Conservation (phyloP, 352 stramenopile genomes). For the Phytopythium litorale region DNA sequence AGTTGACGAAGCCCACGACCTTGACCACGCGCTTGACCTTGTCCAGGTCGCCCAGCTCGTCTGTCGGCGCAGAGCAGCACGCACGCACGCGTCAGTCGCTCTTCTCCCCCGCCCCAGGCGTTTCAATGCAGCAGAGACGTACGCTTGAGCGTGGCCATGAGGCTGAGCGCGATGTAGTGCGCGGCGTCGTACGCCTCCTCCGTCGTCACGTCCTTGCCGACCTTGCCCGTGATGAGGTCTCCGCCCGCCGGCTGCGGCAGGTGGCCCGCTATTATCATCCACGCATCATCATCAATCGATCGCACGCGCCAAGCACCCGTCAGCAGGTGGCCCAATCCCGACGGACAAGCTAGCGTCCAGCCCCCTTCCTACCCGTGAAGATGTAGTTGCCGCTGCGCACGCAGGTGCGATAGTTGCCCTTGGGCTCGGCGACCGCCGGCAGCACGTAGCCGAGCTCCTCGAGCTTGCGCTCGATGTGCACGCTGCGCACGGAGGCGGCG, state of each 20-base stretch:
- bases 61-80: conserved; percentile 14
- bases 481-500: conserved; percentile 41
- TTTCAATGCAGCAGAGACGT: conserved; percentile 14
- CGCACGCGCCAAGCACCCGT: background rate
- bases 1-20: conserved; percentile 96
- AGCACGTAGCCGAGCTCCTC: conserved; percentile 84
- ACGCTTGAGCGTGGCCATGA: conserved; percentile 90
- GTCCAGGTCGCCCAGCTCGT: conserved; percentile 90
- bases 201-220: conserved; percentile 84
- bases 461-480: conserved; percentile 83
- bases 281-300: background rate
- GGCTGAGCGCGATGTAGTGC: conserved; percentile 85
- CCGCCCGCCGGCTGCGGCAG: conserved; percentile 68
- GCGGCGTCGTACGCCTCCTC: conserved; percentile 92
- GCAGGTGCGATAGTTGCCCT: conserved; percentile 89
- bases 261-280: conserved; percentile 51
- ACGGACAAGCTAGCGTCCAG: background rate
- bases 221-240: conserved; percentile 84
- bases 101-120: background rate
- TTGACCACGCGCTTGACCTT: conserved; percentile 94
- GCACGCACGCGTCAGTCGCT: conserved; percentile 6
- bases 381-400: conserved; percentile 83
- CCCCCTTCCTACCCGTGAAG: conserved; percentile 44
- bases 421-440: conserved; percentile 75
- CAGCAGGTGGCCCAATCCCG: background rate